These are phyloP conservation scores for Fennellomyces sp. DNA, from an alignment of 371 early-diverging fungal species.

Conservation along the genomic window DNA sequence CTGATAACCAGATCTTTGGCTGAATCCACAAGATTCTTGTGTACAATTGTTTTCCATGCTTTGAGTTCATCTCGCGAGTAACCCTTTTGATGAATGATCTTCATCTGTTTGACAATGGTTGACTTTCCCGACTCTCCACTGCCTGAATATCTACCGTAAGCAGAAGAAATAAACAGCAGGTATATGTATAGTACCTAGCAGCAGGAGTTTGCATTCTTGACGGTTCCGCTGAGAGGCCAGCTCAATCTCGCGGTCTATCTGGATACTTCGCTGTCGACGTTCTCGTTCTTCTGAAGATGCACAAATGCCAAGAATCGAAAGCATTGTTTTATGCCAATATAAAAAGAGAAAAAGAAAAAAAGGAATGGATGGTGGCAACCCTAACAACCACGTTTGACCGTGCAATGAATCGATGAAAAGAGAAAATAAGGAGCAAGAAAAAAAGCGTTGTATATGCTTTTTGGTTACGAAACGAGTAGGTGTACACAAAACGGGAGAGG, in stretches of 20 bases:
- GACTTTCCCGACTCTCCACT: conserved; percentile 87
- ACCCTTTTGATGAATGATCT: conserved; percentile 84
- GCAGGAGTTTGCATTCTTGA: conserved; percentile 65
- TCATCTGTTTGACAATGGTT: conserved; percentile 88
- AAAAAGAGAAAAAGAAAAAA: background rate
- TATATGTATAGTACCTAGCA: conserved; percentile 53
- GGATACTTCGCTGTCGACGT: conserved; percentile 47
- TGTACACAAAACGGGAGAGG: background rate
- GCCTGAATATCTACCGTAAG: conserved; percentile 32
- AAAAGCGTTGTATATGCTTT: conserved; percentile 2
- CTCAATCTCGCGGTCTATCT: conserved; percentile 60
- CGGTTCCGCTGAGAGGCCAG: conserved; percentile 53
- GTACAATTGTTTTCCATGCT: conserved; percentile 68
- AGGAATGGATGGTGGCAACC: conserved; percentile 5
- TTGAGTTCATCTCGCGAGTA: conserved; percentile 76
- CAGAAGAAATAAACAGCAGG: background rate
- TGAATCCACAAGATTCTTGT: conserved; percentile 77
- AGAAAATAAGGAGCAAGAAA: conserved; percentile 6
- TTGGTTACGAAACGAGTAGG: background rate
- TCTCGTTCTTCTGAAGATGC: conserved; percentile 59
- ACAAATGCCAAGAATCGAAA: conserved; percentile 51
- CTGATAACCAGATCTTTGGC: conserved; percentile 59
- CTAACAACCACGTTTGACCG: conserved; percentile 7
- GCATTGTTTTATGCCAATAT: background rate
- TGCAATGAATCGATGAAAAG: conserved; percentile 4